Evolutionary conservation across 352 stramenopile species (phyloP), one percentile per base, ranked within the genome.

Genomic region (Phytophthora nicotianae): DNA sequence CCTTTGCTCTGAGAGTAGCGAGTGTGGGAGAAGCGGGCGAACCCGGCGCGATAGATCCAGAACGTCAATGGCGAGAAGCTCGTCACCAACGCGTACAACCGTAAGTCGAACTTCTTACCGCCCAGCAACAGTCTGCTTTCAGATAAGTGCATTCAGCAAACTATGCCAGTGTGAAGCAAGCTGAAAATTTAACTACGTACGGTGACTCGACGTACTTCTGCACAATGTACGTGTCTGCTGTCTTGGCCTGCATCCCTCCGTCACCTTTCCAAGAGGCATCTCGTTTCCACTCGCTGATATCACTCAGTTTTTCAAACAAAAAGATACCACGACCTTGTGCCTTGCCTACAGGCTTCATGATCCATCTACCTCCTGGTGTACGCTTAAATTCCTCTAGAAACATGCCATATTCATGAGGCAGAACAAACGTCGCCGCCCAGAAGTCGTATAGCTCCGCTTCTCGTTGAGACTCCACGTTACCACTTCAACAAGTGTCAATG

Each of bases 331-430:
- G 66, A 3, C 77, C 74, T 57, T 86, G 77, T 16, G 84, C 80
- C 40, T 86, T 91, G 5, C 92, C 92, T 14, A 97, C 91, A 9
- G 92, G 93, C 57, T 98, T 98, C 92, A 98, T 98, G 61, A 98
- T 98, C 93, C 93, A 98, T 19, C 90, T 78, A 0, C 75, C 81
- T 47, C 84, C 76, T 8, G 77, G 58, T n/a, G 73, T 74, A 2
- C 75, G 65, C 45, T 88, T 88, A 65, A 88, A 90, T 23, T 84
- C 77, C 56, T 91, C 83, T 7, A 88, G 40, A 52, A 90, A 89
- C 72, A 90, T 80, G 17, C 79, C 79, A 51, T 97, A 98, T 55
- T 98, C 91, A 32, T 86, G 70, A 13, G 92, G 90, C 26, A 98
- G 68, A 41, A 97, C 87, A 65, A 97, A 98, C 23, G 80, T 91